Base-by-base conservation (phyloP, 2,329 filamentous ascomycete genomes). In the Fusarium sacchari region DNA sequence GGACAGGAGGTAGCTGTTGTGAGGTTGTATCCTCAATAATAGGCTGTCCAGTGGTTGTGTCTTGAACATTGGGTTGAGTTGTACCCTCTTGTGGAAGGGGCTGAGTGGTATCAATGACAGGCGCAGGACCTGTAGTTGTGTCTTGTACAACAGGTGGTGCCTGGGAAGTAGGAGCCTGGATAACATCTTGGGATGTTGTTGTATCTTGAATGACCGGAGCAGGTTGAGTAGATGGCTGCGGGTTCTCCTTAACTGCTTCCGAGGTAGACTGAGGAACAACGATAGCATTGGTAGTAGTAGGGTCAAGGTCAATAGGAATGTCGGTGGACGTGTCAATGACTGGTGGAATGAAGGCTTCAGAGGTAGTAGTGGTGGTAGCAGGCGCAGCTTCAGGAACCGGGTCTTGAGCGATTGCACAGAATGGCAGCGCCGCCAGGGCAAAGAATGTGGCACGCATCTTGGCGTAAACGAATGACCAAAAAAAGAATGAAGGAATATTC, bases 391-490 rank as follows among this genome's bases (percentile, higher is more conserved):
- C 55, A 22, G 47, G 17, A 34, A 60, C 18, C 2, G 60, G 37
- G n/a, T 53, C 39, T 32, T 74, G 69, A n/a, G 72, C 69, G 13
- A 64, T 49, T 13, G 64, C 58, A 15, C 47, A 46, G 28, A 72
- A 53, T 22, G 73, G 69, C 49, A 75, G 22, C 17, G 63, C 61
- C 24, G 65, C 72, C 36, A 75, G 44, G 22, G 64, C 61, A 53
- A 75, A 32, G 28, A 75, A 53, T 12, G 66, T 60, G 44, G 43
- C 42, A 75, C 37, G 69, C 40, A 73, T 75, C 30, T 42, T 61
- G 52, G 40, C 44, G 37, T 49, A 26, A 28, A 42, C 37, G 18
- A n/a, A 30, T 20, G 50, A 37, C 10, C 0, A 3, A 20, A 9
- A 18, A 22, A 24, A 39, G 4, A 53, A 43, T 1, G 56, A 72